phyloP scores from a whole-genome alignment of 257 asterid species.

The Petunia axillaris region DNA sequence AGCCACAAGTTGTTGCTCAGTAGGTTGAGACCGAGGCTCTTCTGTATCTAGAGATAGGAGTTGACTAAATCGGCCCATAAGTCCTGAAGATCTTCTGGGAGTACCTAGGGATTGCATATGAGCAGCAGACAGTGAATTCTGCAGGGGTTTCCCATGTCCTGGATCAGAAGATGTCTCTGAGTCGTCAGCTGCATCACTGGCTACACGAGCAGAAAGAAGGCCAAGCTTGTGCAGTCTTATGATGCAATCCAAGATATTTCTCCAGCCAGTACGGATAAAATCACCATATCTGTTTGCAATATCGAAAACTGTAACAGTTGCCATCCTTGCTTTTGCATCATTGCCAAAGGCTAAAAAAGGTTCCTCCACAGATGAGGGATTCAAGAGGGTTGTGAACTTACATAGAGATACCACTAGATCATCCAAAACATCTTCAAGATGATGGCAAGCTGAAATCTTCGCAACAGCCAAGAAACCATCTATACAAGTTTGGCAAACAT shows the following conservation, averaged over 20 bases:
- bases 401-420: slow-evolving; percentile 94
- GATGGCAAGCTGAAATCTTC: slow-evolving; percentile 93
- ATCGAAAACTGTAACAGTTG: slow-evolving; percentile 89
- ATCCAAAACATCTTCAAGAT: slow-evolving; percentile 93
- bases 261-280: slow-evolving; percentile 93
- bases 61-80: slow-evolving; percentile 97
- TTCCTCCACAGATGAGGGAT: slow-evolving; percentile 86
- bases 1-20: slow-evolving; percentile 95
- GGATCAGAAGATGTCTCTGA: slow-evolving; percentile 81
- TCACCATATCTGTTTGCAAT: slow-evolving; percentile 93
- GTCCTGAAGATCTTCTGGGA: slow-evolving; percentile 94
- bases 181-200: slow-evolving; percentile 96
- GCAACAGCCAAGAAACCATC: slow-evolving; percentile 97
- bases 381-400: slow-evolving; percentile 86
- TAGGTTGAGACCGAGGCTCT: slow-evolving; percentile 93
- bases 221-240: slow-evolving; percentile 93
- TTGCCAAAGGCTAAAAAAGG: slow-evolving; percentile 95
- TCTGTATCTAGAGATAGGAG: slow-evolving; percentile 90
- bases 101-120: slow-evolving; percentile 81
- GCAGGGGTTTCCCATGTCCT: slow-evolving; percentile 80
- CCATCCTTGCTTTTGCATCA: slow-evolving; percentile 95
- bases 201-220: slow-evolving; percentile 95
- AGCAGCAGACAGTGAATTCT: slow-evolving; percentile 73
- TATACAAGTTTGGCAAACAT: slow-evolving; percentile 89
- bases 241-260: slow-evolving; percentile 90